These are phyloP conservation scores for Colletotrichum lentis DNA, from an alignment of 2,329 filamentous ascomycete species.

Conservation along the genomic window DNA sequence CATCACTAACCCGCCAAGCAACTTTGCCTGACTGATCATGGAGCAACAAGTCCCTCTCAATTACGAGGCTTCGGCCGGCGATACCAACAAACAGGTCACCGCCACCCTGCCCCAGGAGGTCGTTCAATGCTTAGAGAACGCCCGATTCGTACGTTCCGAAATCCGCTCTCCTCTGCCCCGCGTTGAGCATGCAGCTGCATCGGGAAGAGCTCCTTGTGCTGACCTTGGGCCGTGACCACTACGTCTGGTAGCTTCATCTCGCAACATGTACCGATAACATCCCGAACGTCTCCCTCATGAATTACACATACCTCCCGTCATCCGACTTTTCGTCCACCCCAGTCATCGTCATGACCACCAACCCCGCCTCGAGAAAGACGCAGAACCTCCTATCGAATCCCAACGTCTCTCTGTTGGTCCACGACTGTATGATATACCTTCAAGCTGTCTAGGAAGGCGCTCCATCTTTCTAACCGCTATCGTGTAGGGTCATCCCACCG, in stretches of 20 bases:
- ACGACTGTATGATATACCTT: conserved; percentile 70
- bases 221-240: not conserved
- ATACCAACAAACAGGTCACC: conserved; percentile 75
- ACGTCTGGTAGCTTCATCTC: conserved; percentile 78
- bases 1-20: conserved; percentile 42
- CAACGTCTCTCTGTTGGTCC: conserved; percentile 90
- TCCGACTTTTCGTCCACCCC: conserved; percentile 74
- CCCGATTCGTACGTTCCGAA: conserved; percentile 77
- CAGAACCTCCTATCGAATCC: conserved; percentile 85
- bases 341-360: conserved; percentile 95
- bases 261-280: conserved; percentile 85
- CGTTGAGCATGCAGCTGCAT: not conserved
- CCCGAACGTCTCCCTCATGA: conserved; percentile 97
- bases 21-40: conserved; percentile 47
- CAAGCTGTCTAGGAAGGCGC: no score
- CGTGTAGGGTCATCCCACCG: conserved; percentile 82
- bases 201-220: conserved; percentile 22
- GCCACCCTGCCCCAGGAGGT: conserved; percentile 82
- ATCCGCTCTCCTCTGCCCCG: not conserved
- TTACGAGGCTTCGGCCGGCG: conserved; percentile 77
- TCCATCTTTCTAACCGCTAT: conserved; percentile 18
- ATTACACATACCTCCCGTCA: conserved; percentile 93
- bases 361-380: conserved; percentile 79
- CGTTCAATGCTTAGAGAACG: conserved; percentile 89
- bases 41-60: conserved; percentile 76